These are phyloP conservation scores for Onygenales sp. DNA, from an alignment of 2,329 filamentous ascomycete genomes.

Conservation along the genomic window DNA sequence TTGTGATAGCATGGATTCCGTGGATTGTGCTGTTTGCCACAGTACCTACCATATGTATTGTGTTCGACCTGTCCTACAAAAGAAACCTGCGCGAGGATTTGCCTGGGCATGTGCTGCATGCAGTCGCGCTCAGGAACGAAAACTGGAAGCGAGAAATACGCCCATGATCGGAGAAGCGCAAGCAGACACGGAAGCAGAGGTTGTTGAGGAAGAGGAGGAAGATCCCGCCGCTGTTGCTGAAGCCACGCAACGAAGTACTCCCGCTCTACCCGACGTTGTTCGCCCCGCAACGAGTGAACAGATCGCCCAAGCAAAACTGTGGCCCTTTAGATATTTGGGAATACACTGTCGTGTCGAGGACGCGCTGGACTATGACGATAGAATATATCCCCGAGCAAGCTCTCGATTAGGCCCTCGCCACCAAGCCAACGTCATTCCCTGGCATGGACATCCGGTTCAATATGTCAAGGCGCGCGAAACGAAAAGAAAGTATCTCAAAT, in stretches of 20 bases:
- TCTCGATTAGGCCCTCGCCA: conserved; percentile 85
- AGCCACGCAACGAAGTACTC: conserved; percentile 21
- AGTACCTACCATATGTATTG: conserved; percentile 99
- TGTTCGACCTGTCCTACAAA: conserved; percentile 80
- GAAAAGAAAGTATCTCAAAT: conserved; percentile 64
- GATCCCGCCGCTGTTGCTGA: conserved; percentile 51
- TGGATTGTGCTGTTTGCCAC: conserved; percentile 90
- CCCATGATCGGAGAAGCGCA: conserved; percentile 53
- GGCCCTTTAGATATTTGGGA: conserved; percentile 92
- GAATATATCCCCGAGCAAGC: conserved; percentile 91
- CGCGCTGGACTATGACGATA: conserved; percentile 90
- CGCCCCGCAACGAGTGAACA: conserved; percentile 69
- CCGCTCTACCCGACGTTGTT: conserved; percentile 43
- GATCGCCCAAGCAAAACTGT: conserved; percentile 83
- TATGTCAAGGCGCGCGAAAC: conserved; percentile 81
- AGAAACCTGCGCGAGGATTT: conserved; percentile 95
- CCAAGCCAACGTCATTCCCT: conserved; percentile 75
- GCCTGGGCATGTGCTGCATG: conserved; percentile 96
- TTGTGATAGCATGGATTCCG: conserved; percentile 68
- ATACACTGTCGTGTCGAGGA: conserved; percentile 94
- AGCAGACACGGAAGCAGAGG: conserved; percentile 53
- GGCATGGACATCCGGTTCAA: conserved; percentile 80
- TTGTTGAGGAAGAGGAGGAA: conserved; percentile 64
- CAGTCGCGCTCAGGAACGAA: conserved; percentile 89
- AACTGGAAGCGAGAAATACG: conserved; percentile 80